Base-by-base conservation (phyloP, 139 green algal genomes). In the Coelastrella sp. region DNA sequence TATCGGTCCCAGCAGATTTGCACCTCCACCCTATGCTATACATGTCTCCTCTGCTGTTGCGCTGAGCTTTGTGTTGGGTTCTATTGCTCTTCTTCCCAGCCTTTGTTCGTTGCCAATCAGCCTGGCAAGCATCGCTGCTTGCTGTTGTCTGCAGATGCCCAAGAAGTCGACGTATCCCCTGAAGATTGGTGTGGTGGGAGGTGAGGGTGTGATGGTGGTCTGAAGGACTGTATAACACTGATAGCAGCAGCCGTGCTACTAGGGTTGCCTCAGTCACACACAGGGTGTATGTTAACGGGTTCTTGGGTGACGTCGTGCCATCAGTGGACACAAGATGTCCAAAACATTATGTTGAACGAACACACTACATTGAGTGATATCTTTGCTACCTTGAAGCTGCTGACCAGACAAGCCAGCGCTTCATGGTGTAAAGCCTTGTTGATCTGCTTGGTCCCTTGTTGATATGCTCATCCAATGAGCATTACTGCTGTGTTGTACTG, bases 181-280 rank as follows among this genome's bases (percentile, higher is more conserved):
- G 21, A 81, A 32, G 51, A 30, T 81, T 15, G 74, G 74, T 35
- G 74, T 81, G 4, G 50, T 81, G 74, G 40, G 50, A 34, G 74
- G 74, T 81, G 9, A 41, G 17, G 57, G 5, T 17, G 15, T 9
- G 11, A 32, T 32, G 17, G 17, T 9, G 19, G 57, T 66, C 5
- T 66, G 5, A n/a, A 9, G 27, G 11, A 53, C 8, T 11, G 11
- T n/a, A 71, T 17, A 35, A 32, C 62, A 21, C 34, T n/a, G 34
- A 34, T 7, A 32, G 32, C 64, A 27, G 38, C 64, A 50, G 17
- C 38, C 27, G 64, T 19, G 21, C 3, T 71, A 9, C 37, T n/a
- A 9, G 11, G 8, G 11, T 21, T 53, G 11, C 35, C 15, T 27
- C 15, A 21, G 3, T 43, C 13, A 27, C 2, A 37, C n/a, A n/a